phyloP scores from a whole-genome alignment of 2,329 filamentous ascomycete species.

The Calonectria crousiana region DNA sequence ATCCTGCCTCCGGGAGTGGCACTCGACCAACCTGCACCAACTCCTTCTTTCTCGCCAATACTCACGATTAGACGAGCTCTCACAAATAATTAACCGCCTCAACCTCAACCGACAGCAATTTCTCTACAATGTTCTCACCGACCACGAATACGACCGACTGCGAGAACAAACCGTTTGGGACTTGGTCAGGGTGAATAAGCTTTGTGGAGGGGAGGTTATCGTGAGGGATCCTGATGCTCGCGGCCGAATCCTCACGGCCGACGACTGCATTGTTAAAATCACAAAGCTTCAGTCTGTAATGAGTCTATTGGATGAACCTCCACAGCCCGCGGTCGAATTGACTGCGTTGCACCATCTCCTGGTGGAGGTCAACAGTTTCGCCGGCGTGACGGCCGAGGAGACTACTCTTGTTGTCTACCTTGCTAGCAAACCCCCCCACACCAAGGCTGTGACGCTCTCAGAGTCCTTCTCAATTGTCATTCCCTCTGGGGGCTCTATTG shows the following conservation, averaged over 20 bases:
- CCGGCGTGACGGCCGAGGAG: conserved; percentile 80
- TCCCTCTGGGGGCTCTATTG: conserved; percentile 78
- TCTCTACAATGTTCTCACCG: conserved; percentile 92
- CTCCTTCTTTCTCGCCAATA: conserved; percentile 88
- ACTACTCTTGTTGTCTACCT: conserved; percentile 84
- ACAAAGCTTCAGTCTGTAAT: conserved; percentile 94
- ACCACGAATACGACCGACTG: conserved; percentile 82
- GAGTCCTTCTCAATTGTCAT: conserved; percentile 87
- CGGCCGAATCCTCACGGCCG: conserved; percentile 87
- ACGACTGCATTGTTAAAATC: conserved; percentile 93
- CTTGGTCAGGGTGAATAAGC: conserved; percentile 91
- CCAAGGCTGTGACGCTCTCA: conserved; percentile 76
- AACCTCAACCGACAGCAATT: conserved; percentile 90
- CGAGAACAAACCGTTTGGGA: conserved; percentile 97
- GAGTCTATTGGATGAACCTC: conserved; percentile 91
- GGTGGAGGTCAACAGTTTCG: conserved; percentile 86
- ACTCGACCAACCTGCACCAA: conserved; percentile 96
- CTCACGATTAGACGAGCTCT: conserved; percentile 82
- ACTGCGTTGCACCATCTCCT: conserved; percentile 84
- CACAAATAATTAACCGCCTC: conserved; percentile 82
- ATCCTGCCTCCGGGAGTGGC: conserved; percentile 96
- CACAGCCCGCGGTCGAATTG: conserved; percentile 74
- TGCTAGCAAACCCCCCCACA: conserved; percentile 76
- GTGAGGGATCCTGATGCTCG: conserved; percentile 88
- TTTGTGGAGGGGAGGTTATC: conserved; percentile 93